Conservation (phyloP, 2,329 filamentous ascomycete genomes). For the Colletotrichum eremochloae region DNA sequence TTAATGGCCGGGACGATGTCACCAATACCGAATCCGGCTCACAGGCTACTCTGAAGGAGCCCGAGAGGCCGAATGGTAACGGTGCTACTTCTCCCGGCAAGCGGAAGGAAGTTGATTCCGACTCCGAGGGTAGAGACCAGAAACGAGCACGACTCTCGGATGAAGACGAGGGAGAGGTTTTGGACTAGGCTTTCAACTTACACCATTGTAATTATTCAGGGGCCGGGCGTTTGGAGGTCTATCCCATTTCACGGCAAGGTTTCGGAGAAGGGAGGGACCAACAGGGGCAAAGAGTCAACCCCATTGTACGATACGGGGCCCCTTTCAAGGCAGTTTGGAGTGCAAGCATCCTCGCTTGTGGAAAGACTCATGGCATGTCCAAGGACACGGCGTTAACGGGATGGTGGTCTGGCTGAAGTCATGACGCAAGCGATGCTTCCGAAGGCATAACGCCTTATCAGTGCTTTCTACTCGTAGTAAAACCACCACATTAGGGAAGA, state of each 20-base stretch:
- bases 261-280: background rate
- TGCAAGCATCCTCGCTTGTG: background rate
- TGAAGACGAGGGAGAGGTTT: conserved; percentile 63
- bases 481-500: conserved; percentile 4
- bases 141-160: conserved; percentile 61
- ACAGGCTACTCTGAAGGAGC: conserved; percentile 49
- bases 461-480: conserved; percentile 18
- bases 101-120: conserved; percentile 56
- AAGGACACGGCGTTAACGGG: conserved; percentile 27
- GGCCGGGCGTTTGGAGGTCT: conserved; percentile 31
- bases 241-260: conserved; percentile 12
- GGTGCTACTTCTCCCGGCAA: conserved; percentile 56
- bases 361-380: conserved; percentile 10
- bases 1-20: conserved; percentile 55
- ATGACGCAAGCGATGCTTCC: conserved; percentile 30
- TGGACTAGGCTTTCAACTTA: conserved; percentile 29
- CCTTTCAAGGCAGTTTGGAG: conserved; percentile 9
- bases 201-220: conserved; percentile 32
- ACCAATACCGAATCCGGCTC: conserved; percentile 53
- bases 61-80: conserved; percentile 46
- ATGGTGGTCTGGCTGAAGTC: conserved; percentile 11
- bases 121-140: conserved; percentile 54
- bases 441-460: conserved; percentile 24
- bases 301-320: conserved; percentile 26
- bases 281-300: conserved; percentile 8